Evolutionary conservation across 164 flowering plant species (phyloP).

Genomic region (Vitis rupestris): DNA sequence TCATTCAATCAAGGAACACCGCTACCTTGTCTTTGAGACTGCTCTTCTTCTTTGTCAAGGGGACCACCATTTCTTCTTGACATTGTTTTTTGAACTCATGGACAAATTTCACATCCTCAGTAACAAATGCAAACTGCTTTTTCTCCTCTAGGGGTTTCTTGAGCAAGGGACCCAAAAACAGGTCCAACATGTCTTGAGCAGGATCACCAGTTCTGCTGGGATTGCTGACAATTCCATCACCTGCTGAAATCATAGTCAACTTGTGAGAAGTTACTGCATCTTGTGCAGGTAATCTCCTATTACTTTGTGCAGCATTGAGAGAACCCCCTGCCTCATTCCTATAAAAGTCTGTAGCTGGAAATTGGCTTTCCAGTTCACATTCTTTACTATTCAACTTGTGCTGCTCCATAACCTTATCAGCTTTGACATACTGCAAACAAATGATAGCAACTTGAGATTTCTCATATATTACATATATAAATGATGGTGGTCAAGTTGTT

Average conservation of each 20-base stretch:
- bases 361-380: constrained; percentile 14
- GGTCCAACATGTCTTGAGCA: constrained; percentile 60
- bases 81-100: constrained; percentile 12
- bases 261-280: constrained; percentile 1
- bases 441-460: constrained; percentile 6
- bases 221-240: constrained; percentile 7
- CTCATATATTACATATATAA: not conserved
- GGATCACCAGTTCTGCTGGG: constrained; percentile 45
- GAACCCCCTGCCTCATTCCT: constrained; percentile 16
- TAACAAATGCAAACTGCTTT: constrained; percentile 17
- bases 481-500: not conserved
- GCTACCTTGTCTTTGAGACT: constrained; percentile 67
- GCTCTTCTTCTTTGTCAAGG: constrained; percentile 51
- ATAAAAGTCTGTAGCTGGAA: constrained; percentile 7
- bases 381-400: constrained; percentile 9
- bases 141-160: constrained; percentile 35
- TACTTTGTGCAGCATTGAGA: constrained; percentile 8
- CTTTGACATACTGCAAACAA: constrained; percentile 50
- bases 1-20: constrained; percentile 49
- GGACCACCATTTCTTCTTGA: constrained; percentile 26
- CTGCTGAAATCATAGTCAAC: constrained; percentile 6
- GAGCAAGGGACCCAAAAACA: constrained; percentile 65
- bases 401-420: constrained; percentile 22
- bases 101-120: constrained; percentile 17
- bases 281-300: constrained; percentile 4